A percentile compares a stretch with the other conserved stretches of the same genome.
Evolutionary conservation across 805 yeast genomes (phyloP).

Genomic region (Komagataella phaffii): DNA sequence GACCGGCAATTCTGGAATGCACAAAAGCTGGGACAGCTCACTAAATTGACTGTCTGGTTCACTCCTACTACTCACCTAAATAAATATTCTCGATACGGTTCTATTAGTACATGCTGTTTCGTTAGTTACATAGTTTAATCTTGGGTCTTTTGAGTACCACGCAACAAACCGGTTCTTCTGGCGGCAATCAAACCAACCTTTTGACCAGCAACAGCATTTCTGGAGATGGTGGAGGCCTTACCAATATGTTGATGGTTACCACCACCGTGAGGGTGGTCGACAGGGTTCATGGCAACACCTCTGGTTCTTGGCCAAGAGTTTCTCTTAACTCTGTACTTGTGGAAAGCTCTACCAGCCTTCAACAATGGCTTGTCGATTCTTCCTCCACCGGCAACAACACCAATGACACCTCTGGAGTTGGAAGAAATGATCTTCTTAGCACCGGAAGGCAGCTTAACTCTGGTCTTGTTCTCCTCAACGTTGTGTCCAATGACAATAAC

Average conservation of each 20-base stretch:
- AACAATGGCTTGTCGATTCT: constrained; percentile 99
- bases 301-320: constrained; percentile 99
- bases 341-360: constrained; percentile 99
- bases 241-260: constrained; percentile 99
- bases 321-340: constrained; percentile 98
- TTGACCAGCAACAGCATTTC: constrained; percentile 99
- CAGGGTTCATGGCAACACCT: constrained; percentile 99
- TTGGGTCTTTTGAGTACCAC: constrained; percentile 85
- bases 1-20: not conserved
- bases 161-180: constrained; percentile 99
- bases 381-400: constrained; percentile 99
- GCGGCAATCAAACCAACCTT: constrained; percentile 99
- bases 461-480: constrained; percentile 98
- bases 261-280: constrained; percentile 99
- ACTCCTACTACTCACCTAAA: not conserved
- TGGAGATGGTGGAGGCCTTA: constrained; percentile 98
- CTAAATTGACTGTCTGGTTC: not conserved
- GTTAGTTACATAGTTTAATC: constrained; percentile 4
- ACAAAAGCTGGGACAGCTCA: not conserved
- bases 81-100: not conserved
- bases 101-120: not conserved
- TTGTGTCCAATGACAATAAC: constrained; percentile 98
- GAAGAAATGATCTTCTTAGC: constrained; percentile 94
- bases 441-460: constrained; percentile 98
- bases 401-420: constrained; percentile 98